Evolutionary conservation across 2,329 filamentous ascomycete genomes (phyloP), one percentile per base, ranked within the genome.

Genomic region (Xylaria sp.): DNA sequence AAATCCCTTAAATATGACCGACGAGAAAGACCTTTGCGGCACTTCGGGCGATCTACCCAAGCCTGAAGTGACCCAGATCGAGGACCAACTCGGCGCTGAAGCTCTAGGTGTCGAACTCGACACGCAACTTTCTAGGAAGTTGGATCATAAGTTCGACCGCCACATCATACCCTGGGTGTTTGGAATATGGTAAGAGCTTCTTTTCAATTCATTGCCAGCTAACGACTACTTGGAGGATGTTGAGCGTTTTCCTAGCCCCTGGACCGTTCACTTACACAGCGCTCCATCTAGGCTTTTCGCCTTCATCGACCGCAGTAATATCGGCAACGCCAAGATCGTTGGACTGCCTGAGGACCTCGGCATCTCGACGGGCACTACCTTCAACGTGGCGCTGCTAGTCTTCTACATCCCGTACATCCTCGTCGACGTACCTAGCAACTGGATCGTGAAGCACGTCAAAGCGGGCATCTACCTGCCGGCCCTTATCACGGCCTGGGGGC

Each of bases 351-450:
- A 82, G 48, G 78, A 80, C 48, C 76, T 80, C 40, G 68, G 84
- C 35, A 87, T 92, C 82, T 84, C 83, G 1, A 80, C 84, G 16
- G 77, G 76, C 47, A 84, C 84, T 18, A 81, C 87, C 75, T 92
- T 91, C 78, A 91, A 91, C 76, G 79, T 87, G 4, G 82, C 85
- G 12, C 82, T 88, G 8, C 75, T 78, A 10, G 84, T 92, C 66
- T 92, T 93, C 80, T 93, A 92, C 81, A 84, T 92, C 44, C 90
- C 88, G 1, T 93, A 93, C 75, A 82, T 90, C 0, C 81, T 91
- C 16, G 90, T 90, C 69, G 90, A 92, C 74, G 84, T 86, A 0
- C 77, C 90, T 25, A 91, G 89, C 40, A 92, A 92, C 74, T 80
- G 91, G 61, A 79, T 92, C 47, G 80, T 91, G 72, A 84, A 87